Evolutionary conservation across 768 basidiomycete species (phyloP), one percentile per base, ranked within the genome.

Genomic region (Suillus hirtellus): DNA sequence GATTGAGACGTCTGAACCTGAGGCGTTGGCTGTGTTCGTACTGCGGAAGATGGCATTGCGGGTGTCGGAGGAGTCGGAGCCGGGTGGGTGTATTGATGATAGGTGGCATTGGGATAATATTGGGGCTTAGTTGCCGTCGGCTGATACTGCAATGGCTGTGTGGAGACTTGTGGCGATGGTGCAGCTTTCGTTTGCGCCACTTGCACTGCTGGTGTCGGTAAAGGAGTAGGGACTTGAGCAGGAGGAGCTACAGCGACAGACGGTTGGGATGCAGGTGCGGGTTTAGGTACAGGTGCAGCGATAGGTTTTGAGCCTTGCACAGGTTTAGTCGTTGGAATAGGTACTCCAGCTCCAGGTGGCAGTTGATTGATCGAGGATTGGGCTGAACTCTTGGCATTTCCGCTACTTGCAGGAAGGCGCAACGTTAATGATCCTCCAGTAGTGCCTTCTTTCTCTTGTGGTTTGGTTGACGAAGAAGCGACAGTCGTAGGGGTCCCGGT

Each of bases 91-190:
- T 69, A 46, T 35, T 72, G 64, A 38, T 80, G 76, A 67, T 87
- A 86, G 9, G 81, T 77, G 47, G 84, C 80, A 54, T 85, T 83
- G 21, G 86, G 82, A 70, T 88, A 86, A 59, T 79, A 77, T 35
- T 70, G 73, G 52, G 75, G 72, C 31, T 40, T 58, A 42, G 17
- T 19, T 15, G 40, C 15, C 27, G 76, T 63, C 47, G 77, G 74
- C 56, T 75, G 63, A 67, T 75, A 73, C 24, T 77, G 74, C 21
- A 75, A 73, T 21, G 77, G 70, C 60, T 74, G 75, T 27, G 68
- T 60, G 34, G 69, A 49, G 19, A 75, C 70, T 60, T 81, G 78
- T 44, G 80, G 73, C 1, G 76, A 69, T 27, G 77, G 61, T 34
- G 71, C 37, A 24, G 53, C 49, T 61, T 44, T 11, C n/a, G 67